Percentiles rank a stretch among this genome's conserved stretches.
Evolutionary conservation across 2,329 filamentous ascomycete species (phyloP).

Genomic region (Scopulariopsis brevicaulis): DNA sequence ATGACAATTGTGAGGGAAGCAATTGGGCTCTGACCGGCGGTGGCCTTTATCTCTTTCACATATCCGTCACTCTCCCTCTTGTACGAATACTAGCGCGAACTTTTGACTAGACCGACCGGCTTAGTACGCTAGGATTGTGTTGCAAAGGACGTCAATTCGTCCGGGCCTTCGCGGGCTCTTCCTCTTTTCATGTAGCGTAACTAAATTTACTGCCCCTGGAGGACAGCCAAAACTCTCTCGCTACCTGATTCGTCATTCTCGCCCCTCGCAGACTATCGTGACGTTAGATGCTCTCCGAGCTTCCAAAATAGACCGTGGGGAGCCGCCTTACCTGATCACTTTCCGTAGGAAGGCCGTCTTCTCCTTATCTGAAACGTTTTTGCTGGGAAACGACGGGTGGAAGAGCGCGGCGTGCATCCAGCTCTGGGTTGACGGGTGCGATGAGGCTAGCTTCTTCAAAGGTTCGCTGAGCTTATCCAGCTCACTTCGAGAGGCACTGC

Average conservation of each 20-base stretch:
- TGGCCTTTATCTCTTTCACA: background rate
- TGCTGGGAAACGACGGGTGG: conserved; percentile 43
- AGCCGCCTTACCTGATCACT: conserved; percentile 42
- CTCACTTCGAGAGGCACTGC: conserved; percentile 58
- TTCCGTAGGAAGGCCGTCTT: conserved; percentile 56
- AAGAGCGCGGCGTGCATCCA: conserved; percentile 54
- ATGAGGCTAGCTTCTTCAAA: conserved; percentile 53
- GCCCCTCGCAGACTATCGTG: conserved; percentile 48
- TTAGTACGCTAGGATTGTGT: background rate
- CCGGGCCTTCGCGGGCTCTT: background rate
- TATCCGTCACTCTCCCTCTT: background rate
- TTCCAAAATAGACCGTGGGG: background rate
- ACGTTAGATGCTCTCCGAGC: background rate
- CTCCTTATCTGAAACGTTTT: conserved; percentile 45
- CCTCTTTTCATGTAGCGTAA: conserved; percentile 32
- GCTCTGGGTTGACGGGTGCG: conserved; percentile 40
- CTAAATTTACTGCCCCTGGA: conserved; percentile 51
- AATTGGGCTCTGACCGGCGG: conserved; percentile 29
- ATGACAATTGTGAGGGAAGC: conserved; percentile 41
- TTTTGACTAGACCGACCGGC: background rate
- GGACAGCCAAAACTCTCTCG: conserved; percentile 63
- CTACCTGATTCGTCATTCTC: conserved; percentile 52
- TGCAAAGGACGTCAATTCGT: background rate
- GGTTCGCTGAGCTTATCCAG: conserved; percentile 61
- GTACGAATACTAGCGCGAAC: background rate